These are phyloP conservation scores for Lipomyces mesembrius DNA, from an alignment of 805 yeast species.

Conservation along the genomic window DNA sequence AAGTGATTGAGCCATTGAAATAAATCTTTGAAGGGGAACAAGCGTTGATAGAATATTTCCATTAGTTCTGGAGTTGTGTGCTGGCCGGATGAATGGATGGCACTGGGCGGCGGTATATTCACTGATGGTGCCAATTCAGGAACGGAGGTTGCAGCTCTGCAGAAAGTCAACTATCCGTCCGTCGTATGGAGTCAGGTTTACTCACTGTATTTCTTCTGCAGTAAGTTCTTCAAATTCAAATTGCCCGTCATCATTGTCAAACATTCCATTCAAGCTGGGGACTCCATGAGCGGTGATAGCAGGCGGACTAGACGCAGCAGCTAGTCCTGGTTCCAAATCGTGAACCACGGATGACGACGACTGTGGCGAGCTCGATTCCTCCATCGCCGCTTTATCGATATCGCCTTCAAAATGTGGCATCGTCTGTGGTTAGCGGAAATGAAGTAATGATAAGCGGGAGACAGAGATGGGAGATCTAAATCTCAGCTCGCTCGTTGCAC, in stretches of 20 bases:
- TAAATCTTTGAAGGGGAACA: conserved; percentile 53
- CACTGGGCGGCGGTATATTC: neutral
- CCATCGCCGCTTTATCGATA: neutral
- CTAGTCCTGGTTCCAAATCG: conserved; percentile 11
- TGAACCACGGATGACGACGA: conserved; percentile 23
- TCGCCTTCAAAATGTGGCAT: conserved; percentile 32
- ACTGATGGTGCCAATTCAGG: neutral
- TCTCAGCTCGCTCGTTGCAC: no score
- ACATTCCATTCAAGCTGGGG: neutral
- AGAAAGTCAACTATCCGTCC: neutral
- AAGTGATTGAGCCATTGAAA: conserved; percentile 91
- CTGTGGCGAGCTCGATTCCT: conserved; percentile 28
- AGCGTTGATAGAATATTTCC: conserved; percentile 67
- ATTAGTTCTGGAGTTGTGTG: conserved; percentile 53
- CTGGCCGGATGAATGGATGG: neutral
- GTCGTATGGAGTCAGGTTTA: neutral
- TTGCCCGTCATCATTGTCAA: conserved; percentile 12
- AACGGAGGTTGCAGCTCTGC: neutral
- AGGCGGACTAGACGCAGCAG: conserved; percentile 17
- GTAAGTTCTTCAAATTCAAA: neutral
- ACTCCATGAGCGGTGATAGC: neutral
- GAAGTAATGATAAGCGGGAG: neutral
- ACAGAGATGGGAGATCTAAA: neutral
- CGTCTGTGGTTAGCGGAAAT: neutral
- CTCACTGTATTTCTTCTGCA: neutral